Base-by-base conservation (phyloP, 1,284 basidiomycete genomes). In the Sporisorium exsertum region DNA sequence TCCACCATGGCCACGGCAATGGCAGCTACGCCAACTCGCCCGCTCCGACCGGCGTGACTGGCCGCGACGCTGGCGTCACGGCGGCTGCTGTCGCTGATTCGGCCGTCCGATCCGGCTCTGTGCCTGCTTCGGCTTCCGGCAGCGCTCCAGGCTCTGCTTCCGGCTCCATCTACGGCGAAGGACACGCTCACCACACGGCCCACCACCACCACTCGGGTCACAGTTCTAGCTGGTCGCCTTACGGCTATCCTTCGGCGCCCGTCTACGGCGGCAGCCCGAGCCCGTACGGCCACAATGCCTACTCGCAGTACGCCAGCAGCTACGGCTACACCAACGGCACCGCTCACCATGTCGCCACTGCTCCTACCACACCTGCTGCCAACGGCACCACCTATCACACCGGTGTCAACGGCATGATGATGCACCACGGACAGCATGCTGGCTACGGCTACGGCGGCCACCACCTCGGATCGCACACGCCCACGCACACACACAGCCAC, bases 341-440 rank as follows among this genome's bases (percentile, higher is more conserved):
- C 12, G 27, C 58, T 9, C 68, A 70, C 51, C 73, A 76, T 42
- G 68, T 72, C 37, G 60, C 65, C 49, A 72, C 74, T 22, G 74
- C 74, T 16, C 69, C 74, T 15, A 72, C 74, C 40, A 77, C 74
- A 5, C 74, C 74, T 40, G 59, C 63, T 65, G 74, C 74, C 56
- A 66, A 55, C 32, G 63, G 65, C 40, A 55, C 69, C 29, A 58
- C 68, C 47, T 72, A 76, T 54, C 70, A 77, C 42, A 47, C 74
- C 13, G 60, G 62, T 7, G 69, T 77, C 61, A 72, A 72, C 15
- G 74, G 74, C 47, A 72, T 77, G 74, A 77, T 77, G 74, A 77
- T 77, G 74, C 74, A 77, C 63, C 74, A 77, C 66, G 69, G 70
- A 29, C 74, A 77, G 70, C 73, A 76, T 43, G 51, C 64, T 22